Evolutionary conservation across 352 stramenopile genomes (phyloP), one percentile per base, ranked within the genome.

Genomic region (Phytophthora sp.): DNA sequence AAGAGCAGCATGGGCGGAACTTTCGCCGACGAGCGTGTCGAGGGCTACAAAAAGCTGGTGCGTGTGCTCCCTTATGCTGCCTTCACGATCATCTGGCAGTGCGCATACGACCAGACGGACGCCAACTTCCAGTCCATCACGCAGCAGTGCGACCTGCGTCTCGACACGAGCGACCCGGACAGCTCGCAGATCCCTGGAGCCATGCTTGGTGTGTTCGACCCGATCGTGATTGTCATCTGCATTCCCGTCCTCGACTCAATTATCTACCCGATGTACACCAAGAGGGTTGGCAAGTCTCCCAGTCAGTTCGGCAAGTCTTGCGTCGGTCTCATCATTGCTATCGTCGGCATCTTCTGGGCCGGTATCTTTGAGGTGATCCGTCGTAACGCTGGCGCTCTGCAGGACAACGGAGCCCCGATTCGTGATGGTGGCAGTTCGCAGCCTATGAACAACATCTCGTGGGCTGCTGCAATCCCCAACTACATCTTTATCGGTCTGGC

Each of bases 81-180:
- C 0, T 86, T 88, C 62, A 88, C 70, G 2, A 84, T 88, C 41
- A 82, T 88, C 20, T 90, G 82, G 82, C 47, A 86, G 4, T 83
- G 73, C 20, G 74, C 71, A 5, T 87, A 91, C 57, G 79, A 91
- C 64, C 82, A 91, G 67, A 82, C 70, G 0, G 77, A 88, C 41
- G 82, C 74, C 71, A 91, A 91, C 65, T 86, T 87, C 67, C 82
- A 91, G 69, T 74, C 77, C 15, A 89, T 91, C 65, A 83, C 79
- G 9, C 82, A 91, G 63, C 82, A 91, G 64, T 82, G 71, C 35
- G 82, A 91, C 55, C 47, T 88, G 51, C 82, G 82, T 51, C 74
- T 82, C 16, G 72, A 70, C 55, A 66, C 50, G 5, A 73, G 56
- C 49, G 71, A 73, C 35, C 62, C 65, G 3, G 51, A 86, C 55